Base-by-base conservation (phyloP, 495 filamentous ascomycete species). In the Tetracladium setigerum region DNA sequence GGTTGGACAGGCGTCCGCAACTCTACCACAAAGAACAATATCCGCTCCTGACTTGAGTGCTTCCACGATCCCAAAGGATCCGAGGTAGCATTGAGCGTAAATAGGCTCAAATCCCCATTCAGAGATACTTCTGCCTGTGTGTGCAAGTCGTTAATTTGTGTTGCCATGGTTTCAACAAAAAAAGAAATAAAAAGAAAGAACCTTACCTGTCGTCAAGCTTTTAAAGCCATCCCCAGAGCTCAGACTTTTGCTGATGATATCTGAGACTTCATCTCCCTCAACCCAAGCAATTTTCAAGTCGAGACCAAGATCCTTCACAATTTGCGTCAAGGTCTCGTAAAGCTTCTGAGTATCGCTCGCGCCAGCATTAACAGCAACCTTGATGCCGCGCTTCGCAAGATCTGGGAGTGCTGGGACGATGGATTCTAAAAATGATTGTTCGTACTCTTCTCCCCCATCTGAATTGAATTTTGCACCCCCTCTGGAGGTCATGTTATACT, bases 361-460 rank as follows among this genome's bases (percentile, higher is more conserved):
- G 0, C 78, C 78, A 24, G 76, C 77, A 66, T 82, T 82, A 43
- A 77, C 76, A 12, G 72, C 76, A 7, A 82, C 39, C 49, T 74
- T 77, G 54, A 81, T 79, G 0, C 64, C 51, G 47, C 77, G 46
- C 40, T 68, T 68, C 0, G 75, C 70, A 37, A 82, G 53, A 53
- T 77, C 53, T 2, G 59, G 57, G 9, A 80, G 53, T 1, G 76
- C 74, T 4, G 77, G 77, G 43, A 73, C 65, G 15, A 79, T 53
- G 5, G 70, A 65, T 47, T 76, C 65, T 30, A 80, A 61, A 54
- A 80, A 81, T 0, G 70, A 72, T 1, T 64, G 53, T 43, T 79
- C 77, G 50, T 72, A 79, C 17, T 31, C 35, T 1, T 68, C 71
- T 34, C 9, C 32, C n/a, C n/a, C n/a, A n/a, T n/a, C n/a, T n/a